Conservation (phyloP, 2,329 filamentous ascomycete genomes). For the Didymella segeticola region DNA sequence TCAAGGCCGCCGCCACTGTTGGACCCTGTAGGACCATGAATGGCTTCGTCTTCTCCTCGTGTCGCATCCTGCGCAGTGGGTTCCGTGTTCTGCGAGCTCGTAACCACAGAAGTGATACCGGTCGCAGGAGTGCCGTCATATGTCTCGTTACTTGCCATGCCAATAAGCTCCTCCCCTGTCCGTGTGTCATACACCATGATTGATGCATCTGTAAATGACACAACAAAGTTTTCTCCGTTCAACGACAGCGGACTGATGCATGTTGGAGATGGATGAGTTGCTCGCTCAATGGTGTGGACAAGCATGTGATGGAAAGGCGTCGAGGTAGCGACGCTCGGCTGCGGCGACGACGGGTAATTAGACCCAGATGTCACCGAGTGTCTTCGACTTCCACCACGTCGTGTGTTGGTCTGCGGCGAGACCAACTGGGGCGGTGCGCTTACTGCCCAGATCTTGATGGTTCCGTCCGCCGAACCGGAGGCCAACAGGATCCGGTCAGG, state of each 20-base stretch:
- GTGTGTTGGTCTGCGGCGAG: slow-evolving; percentile 76
- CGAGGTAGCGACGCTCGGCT: slow-evolving; percentile 83
- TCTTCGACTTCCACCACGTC: slow-evolving; percentile 78
- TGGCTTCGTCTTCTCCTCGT: slow-evolving; percentile 74
- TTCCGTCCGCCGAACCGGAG: slow-evolving; percentile 89
- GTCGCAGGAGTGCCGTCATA: slow-evolving; percentile 86
- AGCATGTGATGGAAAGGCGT: slow-evolving; percentile 89
- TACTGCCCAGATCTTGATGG: slow-evolving; percentile 91
- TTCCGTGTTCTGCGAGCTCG: slow-evolving; percentile 83
- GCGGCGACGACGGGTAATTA: slow-evolving; percentile 87
- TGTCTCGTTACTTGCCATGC: slow-evolving; percentile 92
- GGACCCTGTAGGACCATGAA: slow-evolving; percentile 82
- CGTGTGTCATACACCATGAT: slow-evolving; percentile 92
- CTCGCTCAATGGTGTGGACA: slow-evolving; percentile 81
- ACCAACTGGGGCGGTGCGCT: slow-evolving; percentile 86
- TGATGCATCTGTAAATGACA: slow-evolving; percentile 88
- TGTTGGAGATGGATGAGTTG: slow-evolving; percentile 78
- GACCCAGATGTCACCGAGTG: slow-evolving; percentile 96
- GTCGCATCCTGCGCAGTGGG: slow-evolving; percentile 64
- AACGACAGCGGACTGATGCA: slow-evolving; percentile 89
- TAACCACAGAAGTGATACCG: slow-evolving; percentile 88
- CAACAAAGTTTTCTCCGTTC: slow-evolving; percentile 87
- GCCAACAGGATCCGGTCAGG: slow-evolving; percentile 88
- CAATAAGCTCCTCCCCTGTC: slow-evolving; percentile 87
- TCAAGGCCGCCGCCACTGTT: slow-evolving; percentile 77